Evolutionary conservation across 1,284 basidiomycete genomes (phyloP), one percentile per base, ranked within the genome.

Genomic region (Boletus nobilissimus): DNA sequence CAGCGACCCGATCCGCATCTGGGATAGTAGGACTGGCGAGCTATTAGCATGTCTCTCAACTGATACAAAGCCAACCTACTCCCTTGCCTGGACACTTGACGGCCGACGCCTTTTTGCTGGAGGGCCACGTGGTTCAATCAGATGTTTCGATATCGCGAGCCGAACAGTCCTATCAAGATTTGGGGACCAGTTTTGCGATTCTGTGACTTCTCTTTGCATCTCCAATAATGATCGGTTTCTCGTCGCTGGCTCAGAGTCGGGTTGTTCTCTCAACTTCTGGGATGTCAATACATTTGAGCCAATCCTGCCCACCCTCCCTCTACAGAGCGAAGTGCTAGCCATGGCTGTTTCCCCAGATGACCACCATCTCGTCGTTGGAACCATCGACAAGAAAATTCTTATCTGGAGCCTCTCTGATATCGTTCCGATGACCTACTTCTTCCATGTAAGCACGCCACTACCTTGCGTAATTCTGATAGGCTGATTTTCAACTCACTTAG

Each of bases 1-100:
- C 24, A 36, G 46, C 29, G 14, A 60, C 34, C 72, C 79, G 26
- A 70, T 80, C 62, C 73, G 65, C 18, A 62, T 81, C 46, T 81
- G 80, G 80, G 36, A 80, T 36, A 69, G 73, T 40, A 16, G 48
- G 38, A 80, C 76, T 8, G 76, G 80, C 4, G n/a, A 63, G 3
- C 70, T 51, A 36, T n/a, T 79, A 32, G 62, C 26, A 63, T 71
- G 29, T 60, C 63, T 73, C 40, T 38, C 74, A 16, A 11, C 67
- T n/a, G 67, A 70, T 13, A 24, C 26, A 7, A 68, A 46, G 43
- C 72, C 76, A 2, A 75, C 70, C 11, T 64, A 63, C 66, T 79
- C 73, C 1, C 63, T 79, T 4, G 14, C 70, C 26, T 78, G 77
- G 77, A 68, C 68, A 8, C 13, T 3, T 22, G 77, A 73, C 24